These are phyloP conservation scores for Metschnikowia anglica DNA, from an alignment of 805 yeast genomes.

Conservation along the genomic window DNA sequence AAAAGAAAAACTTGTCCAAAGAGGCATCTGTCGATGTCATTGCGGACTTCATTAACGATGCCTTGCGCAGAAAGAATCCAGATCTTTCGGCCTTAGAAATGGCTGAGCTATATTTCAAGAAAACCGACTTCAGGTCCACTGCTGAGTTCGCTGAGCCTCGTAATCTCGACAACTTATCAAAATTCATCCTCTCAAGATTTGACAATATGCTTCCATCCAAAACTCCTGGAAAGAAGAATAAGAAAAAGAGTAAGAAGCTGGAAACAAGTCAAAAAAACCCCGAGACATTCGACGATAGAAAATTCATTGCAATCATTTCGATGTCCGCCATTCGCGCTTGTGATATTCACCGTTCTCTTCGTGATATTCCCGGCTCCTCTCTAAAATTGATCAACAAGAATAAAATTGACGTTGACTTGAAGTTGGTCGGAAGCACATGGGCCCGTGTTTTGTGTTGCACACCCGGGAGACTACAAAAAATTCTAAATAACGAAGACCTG, in stretches of 20 bases:
- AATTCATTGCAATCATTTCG: slow-evolving; percentile 54
- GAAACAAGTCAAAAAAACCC: slow-evolving; percentile 26
- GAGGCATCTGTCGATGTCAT: slow-evolving; percentile 55
- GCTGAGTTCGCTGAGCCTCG: slow-evolving; percentile 53
- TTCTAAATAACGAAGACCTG: slow-evolving; percentile 44
- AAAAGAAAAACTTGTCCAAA: slow-evolving; percentile 54
- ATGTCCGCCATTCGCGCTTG: slow-evolving; percentile 87
- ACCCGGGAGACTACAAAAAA: slow-evolving; percentile 55
- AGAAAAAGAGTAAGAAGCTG: slow-evolving; percentile 26
- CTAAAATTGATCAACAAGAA: slow-evolving; percentile 75
- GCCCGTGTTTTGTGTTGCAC: slow-evolving; percentile 61
- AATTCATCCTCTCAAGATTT: slow-evolving; percentile 54
- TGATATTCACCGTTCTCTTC: slow-evolving; percentile 69
- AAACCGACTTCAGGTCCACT: slow-evolving; percentile 59
- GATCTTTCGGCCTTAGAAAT: slow-evolving; percentile 76
- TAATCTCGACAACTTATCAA: slow-evolving; percentile 52
- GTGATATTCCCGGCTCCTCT: slow-evolving; percentile 50
- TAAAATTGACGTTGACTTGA: slow-evolving; percentile 62
- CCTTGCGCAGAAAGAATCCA: slow-evolving; percentile 58
- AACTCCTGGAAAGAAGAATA: slow-evolving; percentile 28
- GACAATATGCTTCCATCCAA: slow-evolving; percentile 43
- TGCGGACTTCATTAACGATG: slow-evolving; percentile 63
- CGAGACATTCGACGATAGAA: slow-evolving; percentile 30
- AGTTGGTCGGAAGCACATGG: slow-evolving; percentile 41
- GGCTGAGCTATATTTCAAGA: slow-evolving; percentile 59